Percentiles rank a stretch among this genome's conserved stretches.
These are phyloP conservation scores for Phytophthora pisi DNA, from an alignment of 352 stramenopile genomes.

Conservation along the genomic window DNA sequence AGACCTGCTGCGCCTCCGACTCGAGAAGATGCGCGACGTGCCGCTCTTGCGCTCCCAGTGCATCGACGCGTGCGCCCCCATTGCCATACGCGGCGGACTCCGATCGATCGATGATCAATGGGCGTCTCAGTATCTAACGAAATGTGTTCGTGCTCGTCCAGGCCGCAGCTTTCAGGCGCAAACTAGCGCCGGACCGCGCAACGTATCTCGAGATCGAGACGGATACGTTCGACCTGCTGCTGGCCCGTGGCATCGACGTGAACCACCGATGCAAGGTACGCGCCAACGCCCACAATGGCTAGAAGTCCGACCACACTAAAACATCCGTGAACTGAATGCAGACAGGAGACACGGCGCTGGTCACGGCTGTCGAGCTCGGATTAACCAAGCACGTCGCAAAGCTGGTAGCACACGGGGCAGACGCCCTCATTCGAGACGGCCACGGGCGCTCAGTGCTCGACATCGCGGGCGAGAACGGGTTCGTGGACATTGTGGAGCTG, in stretches of 20 bases:
- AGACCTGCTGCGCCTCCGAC: neutral
- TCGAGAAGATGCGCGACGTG: neutral
- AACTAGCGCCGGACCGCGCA: neutral
- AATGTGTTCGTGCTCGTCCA: neutral
- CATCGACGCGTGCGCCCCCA: neutral
- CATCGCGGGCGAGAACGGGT: constrained; percentile 38
- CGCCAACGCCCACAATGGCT: neutral
- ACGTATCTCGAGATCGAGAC: neutral
- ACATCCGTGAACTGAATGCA: neutral
- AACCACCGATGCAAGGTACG: neutral
- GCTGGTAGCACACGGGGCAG: constrained; percentile 31
- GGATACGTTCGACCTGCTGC: neutral
- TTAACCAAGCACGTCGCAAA: constrained; percentile 13
- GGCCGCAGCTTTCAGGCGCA: neutral
- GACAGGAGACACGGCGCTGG: constrained; percentile 1
- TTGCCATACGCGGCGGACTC: neutral
- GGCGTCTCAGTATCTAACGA: neutral
- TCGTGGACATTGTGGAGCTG: constrained; percentile 32
- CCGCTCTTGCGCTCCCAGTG: neutral
- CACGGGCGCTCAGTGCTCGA: constrained; percentile 32
- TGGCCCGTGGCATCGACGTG: neutral
- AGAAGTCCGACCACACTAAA: neutral
- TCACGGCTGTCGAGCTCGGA: constrained; percentile 32
- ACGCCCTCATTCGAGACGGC: constrained; percentile 22
- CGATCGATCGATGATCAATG: neutral